Percentiles rank a stretch among this genome's conserved stretches.
Evolutionary conservation across 805 yeast genomes (phyloP).

Genomic region (Sugiyamaella smithiae): DNA sequence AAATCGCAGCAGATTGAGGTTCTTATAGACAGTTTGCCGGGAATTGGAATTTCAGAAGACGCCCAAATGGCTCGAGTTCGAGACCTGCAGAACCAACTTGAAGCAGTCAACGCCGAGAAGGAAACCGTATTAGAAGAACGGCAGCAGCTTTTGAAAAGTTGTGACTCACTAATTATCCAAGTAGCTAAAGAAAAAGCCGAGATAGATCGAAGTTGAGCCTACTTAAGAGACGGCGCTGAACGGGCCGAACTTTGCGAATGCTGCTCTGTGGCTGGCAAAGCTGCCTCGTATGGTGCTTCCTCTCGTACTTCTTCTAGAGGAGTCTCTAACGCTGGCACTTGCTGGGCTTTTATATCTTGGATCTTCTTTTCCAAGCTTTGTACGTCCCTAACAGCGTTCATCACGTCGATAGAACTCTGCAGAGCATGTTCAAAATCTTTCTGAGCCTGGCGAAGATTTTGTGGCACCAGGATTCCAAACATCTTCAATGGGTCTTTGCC

Average conservation of each 20-base stretch:
- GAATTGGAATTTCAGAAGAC: constrained; percentile 78
- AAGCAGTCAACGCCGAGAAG: constrained; percentile 57
- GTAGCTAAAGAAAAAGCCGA: constrained; percentile 49
- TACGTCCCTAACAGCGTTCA: constrained; percentile 12
- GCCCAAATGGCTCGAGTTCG: constrained; percentile 67
- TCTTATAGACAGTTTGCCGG: constrained; percentile 86
- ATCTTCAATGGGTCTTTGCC: constrained; percentile 41
- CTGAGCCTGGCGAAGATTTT: constrained; percentile 41
- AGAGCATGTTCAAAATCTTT: constrained; percentile 38
- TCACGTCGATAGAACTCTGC: constrained; percentile 11
- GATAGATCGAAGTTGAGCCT: constrained; percentile 23
- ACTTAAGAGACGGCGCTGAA: too few relatives aligned
- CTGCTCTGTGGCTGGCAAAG: too few relatives aligned
- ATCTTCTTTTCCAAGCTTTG: constrained; percentile 14
- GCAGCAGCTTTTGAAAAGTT: constrained; percentile 56
- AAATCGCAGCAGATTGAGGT: constrained; percentile 84
- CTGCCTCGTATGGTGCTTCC: too few relatives aligned
- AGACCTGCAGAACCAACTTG: constrained; percentile 58
- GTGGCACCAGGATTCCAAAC: constrained; percentile 50
- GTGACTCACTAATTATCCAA: constrained; percentile 62
- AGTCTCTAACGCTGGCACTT: too few relatives aligned
- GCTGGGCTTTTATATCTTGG: too few relatives aligned
- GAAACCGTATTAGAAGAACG: constrained; percentile 58
- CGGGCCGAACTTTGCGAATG: too few relatives aligned
- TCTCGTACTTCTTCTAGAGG: too few relatives aligned